Evolutionary conservation across 805 yeast genomes (phyloP), one percentile per base, ranked within the genome.

Genomic region (Pichia sporocuriosa): DNA sequence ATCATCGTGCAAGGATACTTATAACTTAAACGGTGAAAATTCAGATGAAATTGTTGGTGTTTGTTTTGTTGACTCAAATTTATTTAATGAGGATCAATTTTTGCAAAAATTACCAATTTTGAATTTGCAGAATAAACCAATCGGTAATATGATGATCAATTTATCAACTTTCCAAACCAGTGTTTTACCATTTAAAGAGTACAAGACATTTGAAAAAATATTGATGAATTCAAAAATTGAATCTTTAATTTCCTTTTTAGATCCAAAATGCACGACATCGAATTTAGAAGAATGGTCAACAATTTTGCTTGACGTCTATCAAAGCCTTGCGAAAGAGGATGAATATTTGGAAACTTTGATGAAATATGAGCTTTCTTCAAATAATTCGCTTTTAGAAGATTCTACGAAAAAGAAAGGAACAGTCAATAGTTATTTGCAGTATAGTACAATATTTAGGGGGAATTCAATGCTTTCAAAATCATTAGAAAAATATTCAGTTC

Each of bases 401-500:
- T n/a, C n/a, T n/a, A n/a, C n/a, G n/a, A n/a, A n/a, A n/a, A n/a
- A n/a, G n/a, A n/a, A n/a, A n/a, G n/a, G n/a, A n/a, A n/a, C n/a
- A n/a, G n/a, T n/a, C 6, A 32, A 5, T 22, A 34, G 23, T 2
- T 15, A 23, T 30, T 26, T n/a, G 7, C 24, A 3, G 17, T 29
- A 25, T 27, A 80, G 75, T 48, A 72, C 85, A 0, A 57, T 86
- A 13, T 90, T 90, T 55, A 70, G 98, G 51, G 96, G 96, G 0
- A 84, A 86, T 43, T 79, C 95, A 1, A 69, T 90, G 4, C 68
- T 93, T 46, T 81, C 96, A 0, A 85, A 85, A 56, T 72, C 95
- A 0, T 58, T 89, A 41, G 98, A 90, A 53, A 70, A 75, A 45
- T 87, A 79, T 55, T 80, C 84, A 56, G 69, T 81, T 31, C 66